Evolutionary conservation across 441 rosid genomes (phyloP).

Genomic region (Populus hybrid): DNA sequence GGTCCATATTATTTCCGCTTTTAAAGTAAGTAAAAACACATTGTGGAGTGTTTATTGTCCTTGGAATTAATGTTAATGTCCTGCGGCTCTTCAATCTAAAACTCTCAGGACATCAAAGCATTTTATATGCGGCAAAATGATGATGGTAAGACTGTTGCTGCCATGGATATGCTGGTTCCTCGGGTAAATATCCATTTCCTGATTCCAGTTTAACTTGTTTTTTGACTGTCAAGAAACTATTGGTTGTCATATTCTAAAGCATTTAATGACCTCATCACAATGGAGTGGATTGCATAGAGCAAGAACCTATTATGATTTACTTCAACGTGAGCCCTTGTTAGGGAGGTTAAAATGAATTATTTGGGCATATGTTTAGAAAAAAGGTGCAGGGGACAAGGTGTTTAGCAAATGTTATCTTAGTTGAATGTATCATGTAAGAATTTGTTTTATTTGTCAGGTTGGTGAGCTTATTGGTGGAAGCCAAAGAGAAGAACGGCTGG

Average conservation of each 20-base stretch:
- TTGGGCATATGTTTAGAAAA: neutral
- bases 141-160: no score
- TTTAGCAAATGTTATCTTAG: neutral
- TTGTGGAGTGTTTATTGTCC: neutral
- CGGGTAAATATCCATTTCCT: no score
- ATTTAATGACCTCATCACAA: no score
- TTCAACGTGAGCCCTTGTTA: neutral
- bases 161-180: no score
- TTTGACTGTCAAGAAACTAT: no score
- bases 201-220: no score
- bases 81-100: no score
- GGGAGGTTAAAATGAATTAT: neutral
- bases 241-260: no score
- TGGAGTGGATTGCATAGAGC: no score
- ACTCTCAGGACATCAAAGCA: no score
- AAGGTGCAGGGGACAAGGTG: neutral
- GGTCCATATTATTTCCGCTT: slow-evolving; percentile 11
- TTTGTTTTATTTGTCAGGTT: slow-evolving; percentile 37
- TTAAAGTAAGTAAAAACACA: neutral
- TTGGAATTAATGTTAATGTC: neutral
- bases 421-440: neutral
- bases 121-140: no score
- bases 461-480: slow-evolving; percentile 99
- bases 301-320: neutral
- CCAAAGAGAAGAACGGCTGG: slow-evolving; percentile 96